Evolutionary conservation across 2,329 filamentous ascomycete genomes (phyloP), one percentile per base, ranked within the genome.

Genomic region (Fusarium succisae): DNA sequence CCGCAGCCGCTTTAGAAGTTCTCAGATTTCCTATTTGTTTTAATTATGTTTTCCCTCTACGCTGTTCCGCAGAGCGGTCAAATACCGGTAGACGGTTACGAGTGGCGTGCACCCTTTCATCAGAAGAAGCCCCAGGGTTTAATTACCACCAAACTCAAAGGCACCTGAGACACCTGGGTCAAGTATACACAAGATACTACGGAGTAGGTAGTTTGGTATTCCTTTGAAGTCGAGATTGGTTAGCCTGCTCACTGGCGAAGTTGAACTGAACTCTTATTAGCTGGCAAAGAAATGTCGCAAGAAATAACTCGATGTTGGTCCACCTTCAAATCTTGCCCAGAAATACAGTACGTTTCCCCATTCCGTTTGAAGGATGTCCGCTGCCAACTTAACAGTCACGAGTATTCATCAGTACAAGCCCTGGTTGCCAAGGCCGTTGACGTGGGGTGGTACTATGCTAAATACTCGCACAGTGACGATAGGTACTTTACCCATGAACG

Each of bases 381-480:
- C 66, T 56, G 53, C 66, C 73, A 74, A 30, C 28, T 30, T 30
- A 30, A 61, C 65, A 41, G 41, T 61, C 60, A 66, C 47, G 60
- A 65, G 64, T 61, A 44, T 59, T 51, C 32, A 56, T 50, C 37
- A 54, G 45, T 48, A 48, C 35, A 43, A 60, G 69, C 66, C 66
- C 51, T 35, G 56, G 45, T 39, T 70, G 59, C 66, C 67, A 70
- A 70, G 67, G 72, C 63, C 55, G 73, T 76, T 76, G 51, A 64
- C 75, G 76, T 78, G 76, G 73, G 66, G 73, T 70, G 55, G 55
- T 48, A 24, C 44, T 43, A 55, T 55, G 24, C 51, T 37, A 15
- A 30, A 43, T 58, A 39, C 55, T 69, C 74, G 63, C 74, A 78
- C 77, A 62, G 77, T 78, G 63, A 51, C 50, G 45, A 69, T 71